A percentile compares a stretch with the other conserved stretches of the same genome.
Evolutionary conservation across 2,329 filamentous ascomycete species (phyloP).

Genomic region (Aspergillus sergii): DNA sequence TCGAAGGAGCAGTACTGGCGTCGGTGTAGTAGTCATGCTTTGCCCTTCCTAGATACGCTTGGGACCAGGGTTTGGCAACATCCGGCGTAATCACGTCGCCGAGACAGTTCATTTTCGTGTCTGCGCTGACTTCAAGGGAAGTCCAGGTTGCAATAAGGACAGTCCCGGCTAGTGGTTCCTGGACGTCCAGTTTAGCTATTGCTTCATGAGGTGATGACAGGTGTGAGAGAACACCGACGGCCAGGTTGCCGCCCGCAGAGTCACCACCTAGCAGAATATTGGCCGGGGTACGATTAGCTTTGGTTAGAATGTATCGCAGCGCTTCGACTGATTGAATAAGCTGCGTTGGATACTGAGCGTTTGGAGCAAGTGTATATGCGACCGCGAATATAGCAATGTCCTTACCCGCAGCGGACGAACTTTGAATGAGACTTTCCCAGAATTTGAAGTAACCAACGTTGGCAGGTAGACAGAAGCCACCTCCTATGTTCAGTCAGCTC

Average conservation of each 20-base stretch:
- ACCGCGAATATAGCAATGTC: not conserved
- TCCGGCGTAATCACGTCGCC: not conserved
- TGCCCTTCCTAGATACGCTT: not conserved
- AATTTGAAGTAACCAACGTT: not conserved
- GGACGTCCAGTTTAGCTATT: not conserved
- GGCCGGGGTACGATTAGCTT: not conserved
- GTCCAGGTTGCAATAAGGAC: not conserved
- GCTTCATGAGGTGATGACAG: not conserved
- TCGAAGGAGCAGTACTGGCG: not conserved
- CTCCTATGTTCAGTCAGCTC: too few relatives aligned
- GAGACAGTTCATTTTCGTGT: not conserved
- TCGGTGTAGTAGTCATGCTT: conserved; percentile 1
- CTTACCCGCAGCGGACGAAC: not conserved
- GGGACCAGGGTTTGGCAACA: not conserved
- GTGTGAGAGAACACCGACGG: not conserved
- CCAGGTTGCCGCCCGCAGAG: not conserved
- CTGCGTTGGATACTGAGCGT: not conserved
- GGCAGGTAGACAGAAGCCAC: too few relatives aligned
- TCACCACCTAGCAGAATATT: not conserved
- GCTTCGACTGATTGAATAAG: not conserved
- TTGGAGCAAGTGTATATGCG: not conserved
- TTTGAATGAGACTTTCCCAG: not conserved
- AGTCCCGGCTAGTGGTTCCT: not conserved
- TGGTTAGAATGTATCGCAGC: not conserved
- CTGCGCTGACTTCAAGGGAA: not conserved